Evolutionary conservation across 2,329 filamentous ascomycete genomes (phyloP), one percentile per base, ranked within the genome.

Genomic region (Paracamarosporium sp.): DNA sequence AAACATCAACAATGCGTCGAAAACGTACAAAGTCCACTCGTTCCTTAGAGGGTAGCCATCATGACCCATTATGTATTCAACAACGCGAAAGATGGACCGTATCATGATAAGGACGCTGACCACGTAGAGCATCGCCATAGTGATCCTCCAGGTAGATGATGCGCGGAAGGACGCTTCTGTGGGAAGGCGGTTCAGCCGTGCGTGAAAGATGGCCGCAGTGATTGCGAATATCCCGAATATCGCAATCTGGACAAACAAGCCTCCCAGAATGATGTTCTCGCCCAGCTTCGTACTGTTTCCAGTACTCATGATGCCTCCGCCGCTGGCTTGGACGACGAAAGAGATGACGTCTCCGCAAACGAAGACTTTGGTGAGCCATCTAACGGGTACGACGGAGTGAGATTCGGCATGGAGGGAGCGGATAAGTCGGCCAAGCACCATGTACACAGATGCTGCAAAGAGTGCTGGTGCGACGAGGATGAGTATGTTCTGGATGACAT

Each of bases 331-430:
- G 5, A 84, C 66, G 1, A 80, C 20, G 62, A 87, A 82, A 1
- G 80, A 81, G 12, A 83, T 43, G 5, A 85, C 65, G 61, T 86
- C 84, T 31, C 83, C 81, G 8, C 65, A 40, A 7, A 87, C 82
- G 60, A 86, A 87, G 24, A 81, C 74, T 46, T 77, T 81, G 1
- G 83, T 85, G 2, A 82, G 59, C 69, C 78, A 78, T 1, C 62
- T 74, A 9, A 71, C 62, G 0, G 71, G 65, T 31, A 83, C 74
- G 24, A 80, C 53, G 0, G 78, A 76, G 47, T 74, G 70, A 2
- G 70, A 56, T 38, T 81, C 79, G 20, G 67, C 80, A 17, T 76
- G 64, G 5, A 78, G 66, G 15, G 74, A 59, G 13, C 73, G 61
- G 33, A 82, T 79, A 33, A 83, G 70, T 1, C 81, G 79, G 3